Evolutionary conservation across 129 eudicot genomes (phyloP), one percentile per base, ranked within the genome.

Genomic region (Helianthus tuberosus): DNA sequence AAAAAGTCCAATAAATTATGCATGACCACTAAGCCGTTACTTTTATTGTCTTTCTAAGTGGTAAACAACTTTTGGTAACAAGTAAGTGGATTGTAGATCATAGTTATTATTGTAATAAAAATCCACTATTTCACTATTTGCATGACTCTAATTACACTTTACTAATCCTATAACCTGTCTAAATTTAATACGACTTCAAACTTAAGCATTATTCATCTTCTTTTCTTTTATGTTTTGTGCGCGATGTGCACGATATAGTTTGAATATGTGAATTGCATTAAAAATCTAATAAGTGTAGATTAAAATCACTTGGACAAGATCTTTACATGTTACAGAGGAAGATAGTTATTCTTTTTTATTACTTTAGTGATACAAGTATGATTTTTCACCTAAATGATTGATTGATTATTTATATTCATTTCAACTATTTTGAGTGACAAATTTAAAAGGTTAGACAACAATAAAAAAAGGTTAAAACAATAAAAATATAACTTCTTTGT

Each of bases 81-180:
- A 64, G 66, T 75, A 52, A 75, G 79, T 64, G 79, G 79, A 65
- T 43, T 64, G 44, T 20, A 6, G 47, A 11, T 50, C 6, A 50
- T 75, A 41, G 53, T 65, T 64, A 66, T 75, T 39, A 35, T 65
- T 11, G 43, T 25, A 75, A 66, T 65, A 65, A 75, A 65, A 75
- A 41, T 54, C 79, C 73, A 72, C 76, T 72, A 8, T 25, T 7
- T 43, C 73, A 72, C 76, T 72, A 8, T 25, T 7, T 43, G 47
- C 47, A 58, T 57, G 35, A 27, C 66, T 23, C 3, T 43, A 43
- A 43, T 43, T 39, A 6, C 47, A 43, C 47, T 43, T 8, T 43
- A 5, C 14, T 41, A 65, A 65, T 32, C 36, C 5, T 32, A 32
- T 3, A 39, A 51, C 46, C 38, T 75, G 79, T 41, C 79, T 64